These are phyloP conservation scores for Coccomyxa sp. DNA, from an alignment of 139 green algal genomes.

Conservation along the genomic window DNA sequence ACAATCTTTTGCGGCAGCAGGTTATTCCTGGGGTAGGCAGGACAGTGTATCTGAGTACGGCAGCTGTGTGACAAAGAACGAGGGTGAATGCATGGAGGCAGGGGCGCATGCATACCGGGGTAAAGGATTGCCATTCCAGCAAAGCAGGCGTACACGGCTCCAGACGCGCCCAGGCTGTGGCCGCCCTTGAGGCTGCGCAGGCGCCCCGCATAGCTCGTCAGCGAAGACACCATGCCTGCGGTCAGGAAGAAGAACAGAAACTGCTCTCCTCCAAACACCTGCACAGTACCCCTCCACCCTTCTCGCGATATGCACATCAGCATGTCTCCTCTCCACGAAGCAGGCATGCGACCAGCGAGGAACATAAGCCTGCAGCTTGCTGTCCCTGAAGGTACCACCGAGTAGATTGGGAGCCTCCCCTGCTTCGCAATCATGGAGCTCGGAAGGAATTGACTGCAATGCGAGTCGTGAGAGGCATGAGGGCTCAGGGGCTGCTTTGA, in stretches of 20 bases:
- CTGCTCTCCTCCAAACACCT: background rate
- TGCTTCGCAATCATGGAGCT: too few relatives aligned
- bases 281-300: too few relatives aligned
- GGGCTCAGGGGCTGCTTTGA: too few relatives aligned
- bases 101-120: background rate
- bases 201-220: background rate
- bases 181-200: background rate
- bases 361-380: too few relatives aligned
- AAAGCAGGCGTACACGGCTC: conserved; percentile 4
- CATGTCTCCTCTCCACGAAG: too few relatives aligned
- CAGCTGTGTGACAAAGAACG: background rate
- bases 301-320: too few relatives aligned
- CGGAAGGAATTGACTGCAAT: too few relatives aligned
- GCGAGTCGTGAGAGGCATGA: too few relatives aligned
- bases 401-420: too few relatives aligned
- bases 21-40: background rate
- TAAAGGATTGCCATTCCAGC: background rate
- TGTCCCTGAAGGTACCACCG: too few relatives aligned
- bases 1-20: background rate
- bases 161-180: background rate
- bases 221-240: background rate
- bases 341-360: too few relatives aligned
- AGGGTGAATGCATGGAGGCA: background rate
- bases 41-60: background rate
- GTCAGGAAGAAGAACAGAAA: background rate